Evolutionary conservation across 176 grass and related monocot species (phyloP), one percentile per base, ranked within the genome.

Genomic region (Eragrostis curvula): DNA sequence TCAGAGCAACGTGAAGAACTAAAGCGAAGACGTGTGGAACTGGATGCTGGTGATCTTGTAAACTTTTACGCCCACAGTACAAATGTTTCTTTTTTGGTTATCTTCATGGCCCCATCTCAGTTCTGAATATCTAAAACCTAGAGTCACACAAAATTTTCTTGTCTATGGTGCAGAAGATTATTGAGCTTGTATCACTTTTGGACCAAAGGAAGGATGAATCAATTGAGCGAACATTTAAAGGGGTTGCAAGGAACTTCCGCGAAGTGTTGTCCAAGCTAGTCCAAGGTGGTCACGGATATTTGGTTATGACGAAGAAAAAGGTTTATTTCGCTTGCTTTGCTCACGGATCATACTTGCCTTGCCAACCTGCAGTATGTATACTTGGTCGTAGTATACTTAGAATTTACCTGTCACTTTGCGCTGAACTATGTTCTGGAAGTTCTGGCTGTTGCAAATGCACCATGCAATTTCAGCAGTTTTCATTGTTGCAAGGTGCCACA

Each of bases 261-360:
- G 92, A 97, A 87, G 95, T 97, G 66, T 97, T 97, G 47, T 65
- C 90, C 74, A 92, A 97, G 75, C 84, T 97, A 51, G 95, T 97
- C 78, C 95, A 97, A 87, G 95, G 95, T 81, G 95, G 95, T 25
- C 88, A 89, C 80, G 95, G 95, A 58, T 87, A 94, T 70, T 83
- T 97, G 84, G 90, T 97, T 83, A 97, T 97, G 95, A 97, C 92
- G 92, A 97, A 89, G 92, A 97, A 97, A 92, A 97, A 89, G 92
- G 90, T 97, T 2, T 44, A 6, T 78, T 74, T 29, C 20, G n/a
- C 44, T 77, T 50, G 70, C 65, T 74, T 63, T 70, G 46, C 50
- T 29, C 11, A n/a, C n/a, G 27, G 32, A 36, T 36, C 32, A 36
- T 36, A 36, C 45, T 47, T 8, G 61, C 25, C 9, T 62, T 81